phyloP scores from a whole-genome alignment of 352 stramenopile genomes.

The Plasmopara viticola region DNA sequence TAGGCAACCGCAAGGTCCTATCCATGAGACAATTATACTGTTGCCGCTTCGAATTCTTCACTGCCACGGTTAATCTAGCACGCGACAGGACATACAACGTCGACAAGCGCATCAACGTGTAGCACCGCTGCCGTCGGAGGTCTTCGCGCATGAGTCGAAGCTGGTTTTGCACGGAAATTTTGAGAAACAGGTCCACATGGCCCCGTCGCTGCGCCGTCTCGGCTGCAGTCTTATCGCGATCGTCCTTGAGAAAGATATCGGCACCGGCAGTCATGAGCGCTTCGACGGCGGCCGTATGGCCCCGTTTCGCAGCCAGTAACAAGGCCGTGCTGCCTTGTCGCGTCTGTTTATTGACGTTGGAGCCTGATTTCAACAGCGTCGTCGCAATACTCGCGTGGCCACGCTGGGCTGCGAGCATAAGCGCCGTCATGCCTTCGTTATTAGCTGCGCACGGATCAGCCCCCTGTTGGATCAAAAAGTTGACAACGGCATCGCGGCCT shows the following conservation, averaged over 20 bases:
- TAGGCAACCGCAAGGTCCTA: slow-evolving; percentile 60
- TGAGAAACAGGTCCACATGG: slow-evolving; percentile 78
- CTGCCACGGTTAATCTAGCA: slow-evolving; percentile 33
- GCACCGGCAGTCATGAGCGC: slow-evolving; percentile 71
- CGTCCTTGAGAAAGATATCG: slow-evolving; percentile 85
- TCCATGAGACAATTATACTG: slow-evolving; percentile 55
- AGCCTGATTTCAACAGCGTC: slow-evolving; percentile 73
- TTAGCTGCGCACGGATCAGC: slow-evolving; percentile 71
- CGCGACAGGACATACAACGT: slow-evolving; percentile 59
- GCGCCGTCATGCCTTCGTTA: slow-evolving; percentile 84
- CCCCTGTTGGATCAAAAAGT: slow-evolving; percentile 65
- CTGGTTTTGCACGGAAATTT: slow-evolving; percentile 84
- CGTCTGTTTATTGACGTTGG: slow-evolving; percentile 85
- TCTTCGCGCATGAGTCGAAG: slow-evolving; percentile 72
- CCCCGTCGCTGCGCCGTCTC: slow-evolving; percentile 76
- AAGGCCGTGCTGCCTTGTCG: slow-evolving; percentile 82
- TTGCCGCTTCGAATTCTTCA: slow-evolving; percentile 39
- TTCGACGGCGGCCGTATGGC: slow-evolving; percentile 72
- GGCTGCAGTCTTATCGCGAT: slow-evolving; percentile 79
- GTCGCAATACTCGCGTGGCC: slow-evolving; percentile 77
- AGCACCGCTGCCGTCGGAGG: slow-evolving; percentile 62
- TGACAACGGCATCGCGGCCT: slow-evolving; percentile 69
- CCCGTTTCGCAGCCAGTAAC: slow-evolving; percentile 73
- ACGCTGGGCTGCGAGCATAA: slow-evolving; percentile 82
- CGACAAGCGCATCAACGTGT: slow-evolving; percentile 63